phyloP scores from a whole-genome alignment of 2,329 filamentous ascomycete genomes.

The Madurella fahalii region DNA sequence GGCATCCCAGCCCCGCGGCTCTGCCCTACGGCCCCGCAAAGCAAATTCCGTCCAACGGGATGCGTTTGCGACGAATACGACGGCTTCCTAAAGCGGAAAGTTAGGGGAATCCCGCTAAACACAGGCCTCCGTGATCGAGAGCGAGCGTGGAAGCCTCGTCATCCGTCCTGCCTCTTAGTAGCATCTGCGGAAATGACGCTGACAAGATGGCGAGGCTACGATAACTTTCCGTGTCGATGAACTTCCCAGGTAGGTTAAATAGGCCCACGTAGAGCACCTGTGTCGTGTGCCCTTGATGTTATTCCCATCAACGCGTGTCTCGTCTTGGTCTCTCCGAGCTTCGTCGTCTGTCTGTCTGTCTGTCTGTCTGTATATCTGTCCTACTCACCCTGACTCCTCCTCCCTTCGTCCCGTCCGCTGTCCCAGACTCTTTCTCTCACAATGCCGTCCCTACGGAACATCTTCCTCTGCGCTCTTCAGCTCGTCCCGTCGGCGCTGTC shows the following conservation, averaged over 20 bases:
- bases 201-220: no score
- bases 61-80: conserved; percentile 15
- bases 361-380: neutral
- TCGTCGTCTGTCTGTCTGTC: neutral
- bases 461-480: conserved; percentile 5
- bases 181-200: no score
- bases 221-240: no score
- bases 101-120: no score
- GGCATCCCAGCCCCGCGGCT: neutral
- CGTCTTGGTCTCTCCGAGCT: neutral
- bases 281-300: no score
- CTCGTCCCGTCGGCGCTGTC: neutral
- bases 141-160: no score
- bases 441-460: neutral
- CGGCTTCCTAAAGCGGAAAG: neutral
- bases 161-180: no score
- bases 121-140: neutral
- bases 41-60: conserved; percentile 4
- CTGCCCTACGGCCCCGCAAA: neutral
- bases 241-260: no score
- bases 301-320: no score
- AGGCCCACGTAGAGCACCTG: no score
- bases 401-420: neutral
- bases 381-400: no score
- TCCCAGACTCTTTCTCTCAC: neutral